Percentiles rank a stretch among this genome's conserved stretches.
Evolutionary conservation across 257 asterid species (phyloP).

Genomic region (Gynochthodes officinalis): DNA sequence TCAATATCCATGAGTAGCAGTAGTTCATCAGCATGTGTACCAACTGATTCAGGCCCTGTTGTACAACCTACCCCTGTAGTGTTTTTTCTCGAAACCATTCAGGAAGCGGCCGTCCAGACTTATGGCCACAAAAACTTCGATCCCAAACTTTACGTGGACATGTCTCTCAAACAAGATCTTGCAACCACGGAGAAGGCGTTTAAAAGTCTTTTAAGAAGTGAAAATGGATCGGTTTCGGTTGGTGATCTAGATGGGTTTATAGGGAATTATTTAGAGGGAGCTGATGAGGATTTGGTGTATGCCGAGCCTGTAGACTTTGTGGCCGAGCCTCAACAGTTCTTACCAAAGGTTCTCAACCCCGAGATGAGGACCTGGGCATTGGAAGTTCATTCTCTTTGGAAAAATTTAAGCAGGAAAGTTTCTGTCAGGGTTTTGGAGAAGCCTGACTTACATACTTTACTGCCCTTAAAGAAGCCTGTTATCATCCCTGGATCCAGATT

Average conservation of each 20-base stretch:
- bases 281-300: conserved; percentile 52
- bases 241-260: conserved; percentile 37
- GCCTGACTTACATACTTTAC: conserved; percentile 59
- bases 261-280: conserved; percentile 33
- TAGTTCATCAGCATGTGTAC: conserved; percentile 22
- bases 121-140: conserved; percentile 59
- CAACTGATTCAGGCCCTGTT: conserved; percentile 43
- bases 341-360: conserved; percentile 47
- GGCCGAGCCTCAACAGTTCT: conserved; percentile 51
- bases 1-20: conserved; percentile 6
- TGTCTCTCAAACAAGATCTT: conserved; percentile 55
- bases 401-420: conserved; percentile 71
- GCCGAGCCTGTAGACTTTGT: conserved; percentile 61
- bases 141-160: conserved; percentile 73
- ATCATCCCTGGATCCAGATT: conserved; percentile 88
- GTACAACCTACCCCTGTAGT: conserved; percentile 55
- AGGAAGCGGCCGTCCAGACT: conserved; percentile 49
- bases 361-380: conserved; percentile 74
- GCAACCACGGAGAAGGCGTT: conserved; percentile 38
- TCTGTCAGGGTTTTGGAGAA: conserved; percentile 45
- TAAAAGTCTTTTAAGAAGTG: conserved; percentile 25
- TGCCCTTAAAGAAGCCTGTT: conserved; percentile 67
- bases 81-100: conserved; percentile 56
- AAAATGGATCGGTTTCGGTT: conserved; percentile 41
- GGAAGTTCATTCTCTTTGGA: conserved; percentile 78